Conservation (phyloP, 257 asterid species). For the Plantago ovata region DNA sequence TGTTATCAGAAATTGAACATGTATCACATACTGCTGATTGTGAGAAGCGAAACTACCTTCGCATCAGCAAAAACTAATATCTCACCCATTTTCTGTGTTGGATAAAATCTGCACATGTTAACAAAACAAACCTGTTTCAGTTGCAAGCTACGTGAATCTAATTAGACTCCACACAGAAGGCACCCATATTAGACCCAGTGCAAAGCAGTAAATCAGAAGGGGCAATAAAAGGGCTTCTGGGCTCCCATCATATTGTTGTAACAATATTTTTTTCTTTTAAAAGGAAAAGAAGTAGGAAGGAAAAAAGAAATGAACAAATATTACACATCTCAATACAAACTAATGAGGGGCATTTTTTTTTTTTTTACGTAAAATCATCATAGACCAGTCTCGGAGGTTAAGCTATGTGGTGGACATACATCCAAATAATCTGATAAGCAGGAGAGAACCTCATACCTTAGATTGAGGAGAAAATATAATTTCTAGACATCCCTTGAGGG, state of each 20-base stretch:
- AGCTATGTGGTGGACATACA: not conserved
- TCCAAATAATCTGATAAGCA: conserved; percentile 13
- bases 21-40: conserved; percentile 17
- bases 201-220: too few species aligned
- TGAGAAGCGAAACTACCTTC: conserved; percentile 46
- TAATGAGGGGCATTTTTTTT: too few species aligned
- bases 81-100: conserved; percentile 69
- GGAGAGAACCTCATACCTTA: conserved; percentile 5
- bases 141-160: conserved; percentile 20
- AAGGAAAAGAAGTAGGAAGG: conserved; percentile 5
- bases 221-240: too few species aligned
- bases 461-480: not conserved
- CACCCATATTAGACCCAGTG: conserved; percentile 5
- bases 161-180: conserved; percentile 11
- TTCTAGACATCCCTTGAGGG: not conserved
- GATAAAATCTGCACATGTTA: conserved; percentile 62
- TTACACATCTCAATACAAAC: conserved; percentile 17
- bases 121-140: conserved; percentile 25
- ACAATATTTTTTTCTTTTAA: too few species aligned
- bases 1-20: conserved; percentile 13
- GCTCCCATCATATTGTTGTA: too few species aligned
- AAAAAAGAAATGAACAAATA: too few species aligned
- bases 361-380: not conserved
- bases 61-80: conserved; percentile 54
- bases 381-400: not conserved